phyloP scores from a whole-genome alignment of 1,139 yeast genomes.

The Yamadazyma pseudoaaseri region DNA sequence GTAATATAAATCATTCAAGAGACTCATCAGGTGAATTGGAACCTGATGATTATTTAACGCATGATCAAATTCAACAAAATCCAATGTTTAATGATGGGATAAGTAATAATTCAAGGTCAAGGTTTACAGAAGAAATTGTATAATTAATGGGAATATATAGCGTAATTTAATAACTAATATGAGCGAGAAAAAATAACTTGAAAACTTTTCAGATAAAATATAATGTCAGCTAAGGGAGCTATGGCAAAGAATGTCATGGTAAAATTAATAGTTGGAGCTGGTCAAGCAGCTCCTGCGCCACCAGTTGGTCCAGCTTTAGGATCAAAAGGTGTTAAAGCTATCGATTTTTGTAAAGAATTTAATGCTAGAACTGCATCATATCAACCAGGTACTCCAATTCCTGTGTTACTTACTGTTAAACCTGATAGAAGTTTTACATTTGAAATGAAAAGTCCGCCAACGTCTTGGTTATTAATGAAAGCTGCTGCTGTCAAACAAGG shows the following conservation, averaged over 20 bases:
- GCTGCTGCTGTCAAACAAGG: constrained; percentile 88
- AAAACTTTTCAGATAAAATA: constrained; percentile 8
- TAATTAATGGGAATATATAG: background rate
- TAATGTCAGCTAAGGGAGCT: constrained; percentile 27
- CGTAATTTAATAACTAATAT: background rate
- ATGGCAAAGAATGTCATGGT: constrained; percentile 53
- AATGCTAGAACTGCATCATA: constrained; percentile 92
- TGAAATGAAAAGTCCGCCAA: constrained; percentile 89
- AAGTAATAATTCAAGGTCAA: constrained; percentile 23
- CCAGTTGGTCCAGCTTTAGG: constrained; percentile 99
- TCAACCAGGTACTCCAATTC: constrained; percentile 85
- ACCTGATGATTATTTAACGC: constrained; percentile 6
- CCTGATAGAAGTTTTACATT: constrained; percentile 92
- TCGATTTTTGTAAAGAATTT: constrained; percentile 97
- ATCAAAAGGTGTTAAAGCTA: constrained; percentile 97
- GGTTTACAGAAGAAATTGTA: constrained; percentile 24
- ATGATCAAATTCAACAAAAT: constrained; percentile 14
- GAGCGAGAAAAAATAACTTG: constrained; percentile 1
- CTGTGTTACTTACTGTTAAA: constrained; percentile 77
- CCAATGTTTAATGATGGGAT: constrained; percentile 18
- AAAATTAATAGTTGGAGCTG: constrained; percentile 95
- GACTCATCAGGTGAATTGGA: constrained; percentile 13
- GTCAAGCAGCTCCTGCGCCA: constrained; percentile 98
- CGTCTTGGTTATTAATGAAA: constrained; percentile 79
- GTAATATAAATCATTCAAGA: constrained; percentile 4